A percentile compares a stretch with the other conserved stretches of the same genome.
phyloP scores from a whole-genome alignment of 83 land plant species.

The Diphasiastrum complanatum region DNA sequence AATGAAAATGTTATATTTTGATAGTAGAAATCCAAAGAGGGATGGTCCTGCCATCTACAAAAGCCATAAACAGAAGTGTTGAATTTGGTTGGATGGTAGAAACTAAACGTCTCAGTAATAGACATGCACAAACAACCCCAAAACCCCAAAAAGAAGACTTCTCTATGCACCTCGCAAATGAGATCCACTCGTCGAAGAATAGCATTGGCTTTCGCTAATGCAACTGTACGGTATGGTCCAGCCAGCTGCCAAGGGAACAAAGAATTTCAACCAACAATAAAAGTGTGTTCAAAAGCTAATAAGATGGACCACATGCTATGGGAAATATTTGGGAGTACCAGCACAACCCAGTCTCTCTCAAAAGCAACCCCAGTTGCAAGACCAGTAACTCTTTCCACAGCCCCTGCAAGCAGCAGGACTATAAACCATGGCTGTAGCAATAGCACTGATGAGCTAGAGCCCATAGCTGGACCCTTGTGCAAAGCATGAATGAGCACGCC shows the following conservation, averaged over 20 bases:
- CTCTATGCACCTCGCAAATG: conserved; percentile 73
- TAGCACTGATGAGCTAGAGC: conserved; percentile 33
- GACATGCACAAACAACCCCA: not conserved
- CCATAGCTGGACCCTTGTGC: conserved; percentile 21
- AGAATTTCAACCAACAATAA: not conserved
- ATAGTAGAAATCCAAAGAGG: conserved; percentile 73
- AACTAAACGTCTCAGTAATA: not conserved
- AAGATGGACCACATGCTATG: not conserved
- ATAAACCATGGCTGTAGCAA: conserved; percentile 83
- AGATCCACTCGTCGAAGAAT: conserved; percentile 81
- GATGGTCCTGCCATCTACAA: conserved; percentile 87
- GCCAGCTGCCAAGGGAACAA: conserved; percentile 52
- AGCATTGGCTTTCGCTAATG: conserved; percentile 84
- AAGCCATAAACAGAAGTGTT: not conserved
- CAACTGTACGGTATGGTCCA: conserved; percentile 68
- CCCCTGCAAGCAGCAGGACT: conserved; percentile 57
- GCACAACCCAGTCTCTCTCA: conserved; percentile 92
- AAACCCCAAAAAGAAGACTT: conserved; percentile 4
- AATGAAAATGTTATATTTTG: conserved; percentile 63
- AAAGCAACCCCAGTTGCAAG: conserved; percentile 76
- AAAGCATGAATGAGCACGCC: conserved; percentile 66
- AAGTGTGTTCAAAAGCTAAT: not conserved
- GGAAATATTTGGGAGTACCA: conserved; percentile 51
- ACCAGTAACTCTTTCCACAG: conserved; percentile 68
- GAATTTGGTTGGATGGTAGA: not conserved